Evolutionary conservation across 1,284 basidiomycete genomes (phyloP), one percentile per base, ranked within the genome.

Genomic region (Marasmius sp.): DNA sequence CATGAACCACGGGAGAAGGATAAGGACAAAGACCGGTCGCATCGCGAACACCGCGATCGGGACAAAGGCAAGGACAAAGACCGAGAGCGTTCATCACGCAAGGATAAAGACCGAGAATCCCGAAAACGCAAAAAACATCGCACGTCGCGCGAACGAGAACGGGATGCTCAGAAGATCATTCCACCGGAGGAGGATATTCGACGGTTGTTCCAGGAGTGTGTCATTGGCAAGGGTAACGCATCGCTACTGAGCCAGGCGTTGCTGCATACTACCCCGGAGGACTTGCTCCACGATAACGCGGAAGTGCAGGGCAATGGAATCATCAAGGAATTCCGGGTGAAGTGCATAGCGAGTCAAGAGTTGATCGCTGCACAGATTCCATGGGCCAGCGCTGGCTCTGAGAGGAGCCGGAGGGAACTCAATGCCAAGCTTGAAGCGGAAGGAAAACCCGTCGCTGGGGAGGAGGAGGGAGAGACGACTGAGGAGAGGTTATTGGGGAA

Each of bases 341-440:
- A 92, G 69, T 92, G 89, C 70, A 79, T 82, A 20, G 79, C 82
- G 6, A 91, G 89, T 2, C 89, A 91, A 70, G 91, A 91, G 61
- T 78, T 93, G 18, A 85, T 92, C 37, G 85, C 79, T 65, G 84
- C 87, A 8, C 89, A 92, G 72, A 91, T 93, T 59, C 83, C 87
- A 10, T 93, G 92, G 92, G 92, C 92, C 5, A 83, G 85, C 18
- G 85, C 91, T 4, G 81, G 84, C 20, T 91, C 92, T 1, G 91
- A 91, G 6, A 75, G 85, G 36, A 66, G 58, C 16, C 73, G 72
- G 8, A 78, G 70, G 58, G 71, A 75, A 34, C 58, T 62, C 52
- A 60, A 68, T 39, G 57, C 59, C 9, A 53, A 64, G 69, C 41
- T 3, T 7, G 6, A 22, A n/a, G 16, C 34, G 1, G 22, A 14